Base-by-base conservation (phyloP, 352 stramenopile species). In the Pythium periplocum region DNA sequence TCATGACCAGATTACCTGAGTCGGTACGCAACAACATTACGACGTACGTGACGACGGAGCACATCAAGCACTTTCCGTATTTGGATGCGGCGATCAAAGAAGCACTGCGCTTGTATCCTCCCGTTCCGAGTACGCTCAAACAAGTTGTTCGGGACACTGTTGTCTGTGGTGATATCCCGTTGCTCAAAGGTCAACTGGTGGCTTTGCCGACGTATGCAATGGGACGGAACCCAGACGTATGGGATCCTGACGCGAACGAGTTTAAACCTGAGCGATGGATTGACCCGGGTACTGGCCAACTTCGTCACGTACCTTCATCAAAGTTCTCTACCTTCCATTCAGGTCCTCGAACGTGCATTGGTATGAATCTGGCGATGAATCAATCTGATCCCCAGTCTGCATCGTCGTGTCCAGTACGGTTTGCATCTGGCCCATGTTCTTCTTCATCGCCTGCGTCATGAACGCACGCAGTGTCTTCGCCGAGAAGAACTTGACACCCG, bases 101-200 rank as follows among this genome's bases (percentile, higher is more conserved):
- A 46, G 76, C 68, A n/a, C 52, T 90, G 46, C 70, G 81, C 0
- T 51, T 90, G 31, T 78, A 80, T 51, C 81, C 81, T 34, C 35
- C 72, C n/a, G 61, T 87, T 9, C 78, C 81, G 4, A 55, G 77
- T 12, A 84, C 83, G 17, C 67, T 64, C 8, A 85, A 86, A 53
- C 62, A 82, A 52, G 72, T 65, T 30, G 75, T 77, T 33, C 51
- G 67, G 7, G 79, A 88, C 47, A 81, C 78, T 35, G 70, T 63
- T 40, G 52, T 86, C 4, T 63, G 66, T 30, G 57, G 48, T 17
- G 39, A 37, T 7, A 55, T 69, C 38, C 50, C 36, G 17, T 43
- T 78, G 2, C 41, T 36, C 5, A 54, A 57, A 37, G 68, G 68
- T 11, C 36, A 42, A 30, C 50, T 38, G 2, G 64, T 72, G 9